Base-by-base conservation (phyloP, 73 alveolate species). In the Breviolum minutum region DNA sequence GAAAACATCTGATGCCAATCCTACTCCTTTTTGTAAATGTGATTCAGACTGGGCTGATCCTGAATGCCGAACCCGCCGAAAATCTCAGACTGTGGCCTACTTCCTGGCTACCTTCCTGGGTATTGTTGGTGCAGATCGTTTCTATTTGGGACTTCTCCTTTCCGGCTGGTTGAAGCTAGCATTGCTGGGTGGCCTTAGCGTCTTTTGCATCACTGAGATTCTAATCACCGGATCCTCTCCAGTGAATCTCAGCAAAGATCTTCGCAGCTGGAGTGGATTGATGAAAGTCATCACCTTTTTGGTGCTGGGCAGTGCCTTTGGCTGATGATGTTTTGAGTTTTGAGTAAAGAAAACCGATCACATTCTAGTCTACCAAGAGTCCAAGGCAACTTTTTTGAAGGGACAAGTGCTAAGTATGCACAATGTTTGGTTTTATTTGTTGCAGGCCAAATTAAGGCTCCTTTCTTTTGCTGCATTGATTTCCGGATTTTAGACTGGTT, bases 11-110 rank as follows among this genome's bases (percentile, higher is more conserved):
- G 95, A 81, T 19, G 61, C 87, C 89, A 83, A 82, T 40, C 95
- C 99, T 17, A 80, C 90, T 54, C 94, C 73, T 8, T 95, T 95
- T 79, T 95, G 99, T 87, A 40, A 66, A 64, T 95, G 99, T 81
- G 95, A 95, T 13, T 12, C 93, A 8, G 95, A 81, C 54, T 95
- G 99, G 99, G 99, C 99, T 7, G 99, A 95, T 66, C 99, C 99
- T 3, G 99, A 95, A 81, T 95, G 99, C 91, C 99, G 99, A 54
- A 95, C 99, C 22, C 62, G 64, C 32, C 86, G 99, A n/a, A 95
- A 95, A 77, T 82, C 95, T 6, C 99, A 95, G 87, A 84, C 64
- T 70, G 80, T 70, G 69, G 99, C 99, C 60, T 95, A 95, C 88
- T 48, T 95, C 80, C 62, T 95, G 99, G 88, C 99, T 68, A 69